A percentile compares a stretch with the other conserved stretches of the same genome.
Evolutionary conservation across 768 basidiomycete genomes (phyloP).

Genomic region (Leccinum barrowsii): DNA sequence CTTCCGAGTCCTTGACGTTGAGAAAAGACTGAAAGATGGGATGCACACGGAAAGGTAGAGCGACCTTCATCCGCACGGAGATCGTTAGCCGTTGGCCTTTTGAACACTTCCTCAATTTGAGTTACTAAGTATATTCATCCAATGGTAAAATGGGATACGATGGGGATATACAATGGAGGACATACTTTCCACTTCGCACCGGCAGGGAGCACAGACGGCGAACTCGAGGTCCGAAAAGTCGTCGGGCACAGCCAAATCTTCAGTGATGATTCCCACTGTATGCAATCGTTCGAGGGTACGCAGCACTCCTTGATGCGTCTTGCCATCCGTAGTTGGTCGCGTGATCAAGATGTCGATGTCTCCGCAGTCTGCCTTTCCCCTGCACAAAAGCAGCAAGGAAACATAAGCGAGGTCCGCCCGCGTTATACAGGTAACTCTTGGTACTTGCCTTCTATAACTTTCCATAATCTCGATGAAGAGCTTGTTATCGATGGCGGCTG

Average conservation of each 20-base stretch:
- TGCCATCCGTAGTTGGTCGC: conserved; percentile 66
- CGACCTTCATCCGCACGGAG: no score
- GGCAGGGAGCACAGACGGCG: conserved; percentile 67
- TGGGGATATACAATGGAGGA: no score
- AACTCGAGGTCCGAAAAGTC: conserved; percentile 65
- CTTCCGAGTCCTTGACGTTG: no score
- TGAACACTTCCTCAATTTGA: no score
- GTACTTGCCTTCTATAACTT: conserved; percentile 67
- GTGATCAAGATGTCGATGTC: conserved; percentile 92
- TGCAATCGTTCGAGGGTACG: conserved; percentile 52
- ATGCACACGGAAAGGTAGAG: no score
- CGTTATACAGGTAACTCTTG: not conserved
- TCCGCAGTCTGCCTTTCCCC: conserved; percentile 79
- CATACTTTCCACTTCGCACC: conserved; percentile 32
- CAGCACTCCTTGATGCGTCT: conserved; percentile 68
- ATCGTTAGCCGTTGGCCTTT: no score
- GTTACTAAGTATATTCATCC: no score
- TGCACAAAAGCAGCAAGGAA: conserved; percentile 21
- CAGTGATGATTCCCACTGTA: conserved; percentile 60
- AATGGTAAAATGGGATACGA: no score
- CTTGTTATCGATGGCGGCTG: conserved; percentile 69
- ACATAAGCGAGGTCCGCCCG: not conserved
- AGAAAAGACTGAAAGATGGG: no score
- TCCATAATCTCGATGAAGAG: conserved; percentile 88
- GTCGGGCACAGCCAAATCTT: conserved; percentile 73